Percentiles rank a stretch among this genome's conserved stretches.
These are phyloP conservation scores for Chaetothyriales sp. DNA, from an alignment of 2,329 filamentous ascomycete genomes.

Conservation along the genomic window DNA sequence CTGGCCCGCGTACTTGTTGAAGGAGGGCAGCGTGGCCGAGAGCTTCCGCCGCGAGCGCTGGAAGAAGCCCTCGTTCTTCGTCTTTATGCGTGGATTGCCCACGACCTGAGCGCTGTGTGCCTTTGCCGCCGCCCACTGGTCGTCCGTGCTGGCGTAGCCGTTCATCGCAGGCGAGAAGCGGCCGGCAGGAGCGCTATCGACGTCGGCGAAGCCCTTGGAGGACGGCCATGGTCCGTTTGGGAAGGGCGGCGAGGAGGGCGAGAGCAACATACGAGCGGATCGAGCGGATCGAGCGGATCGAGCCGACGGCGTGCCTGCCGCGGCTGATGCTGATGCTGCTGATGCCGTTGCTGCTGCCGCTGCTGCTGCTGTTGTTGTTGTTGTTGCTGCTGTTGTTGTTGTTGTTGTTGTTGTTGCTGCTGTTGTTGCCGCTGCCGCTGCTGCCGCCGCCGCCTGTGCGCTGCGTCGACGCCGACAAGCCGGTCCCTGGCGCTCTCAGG, in stretches of 20 bases:
- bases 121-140: conserved; percentile 74
- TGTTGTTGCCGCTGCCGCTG: too few relatives aligned
- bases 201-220: conserved; percentile 62
- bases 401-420: too few relatives aligned
- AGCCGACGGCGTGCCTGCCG: not conserved
- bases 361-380: too few relatives aligned
- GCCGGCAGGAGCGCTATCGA: conserved; percentile 49
- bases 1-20: conserved; percentile 13
- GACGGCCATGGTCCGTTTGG: conserved; percentile 82
- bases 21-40: conserved; percentile 51
- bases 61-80: conserved; percentile 76
- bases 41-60: conserved; percentile 68
- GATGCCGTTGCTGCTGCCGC: not conserved
- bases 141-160: conserved; percentile 38
- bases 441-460: too few relatives aligned
- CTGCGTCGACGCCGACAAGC: too few relatives aligned
- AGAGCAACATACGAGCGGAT: conserved; percentile 59
- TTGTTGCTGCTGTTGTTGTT: too few relatives aligned
- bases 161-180: conserved; percentile 36
- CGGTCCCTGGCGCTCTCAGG: too few relatives aligned
- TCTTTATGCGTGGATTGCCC: conserved; percentile 66
- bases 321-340: not conserved
- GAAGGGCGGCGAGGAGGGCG: conserved; percentile 73
- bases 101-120: conserved; percentile 60
- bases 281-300: too few relatives aligned